phyloP scores from a whole-genome alignment of 495 filamentous ascomycete genomes.

The Daldinia concentrica region DNA sequence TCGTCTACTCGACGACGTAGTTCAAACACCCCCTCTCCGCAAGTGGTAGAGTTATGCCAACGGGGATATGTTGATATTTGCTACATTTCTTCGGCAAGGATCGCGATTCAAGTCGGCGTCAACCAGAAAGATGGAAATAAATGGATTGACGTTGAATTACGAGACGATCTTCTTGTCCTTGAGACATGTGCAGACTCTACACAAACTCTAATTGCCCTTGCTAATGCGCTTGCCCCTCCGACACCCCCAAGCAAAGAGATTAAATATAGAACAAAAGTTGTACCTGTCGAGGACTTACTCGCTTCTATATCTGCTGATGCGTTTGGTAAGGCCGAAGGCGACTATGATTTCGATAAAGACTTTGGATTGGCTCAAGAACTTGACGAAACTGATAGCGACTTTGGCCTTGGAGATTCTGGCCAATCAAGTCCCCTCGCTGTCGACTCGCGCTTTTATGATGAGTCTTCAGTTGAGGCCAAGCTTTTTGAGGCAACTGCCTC shows the following conservation, averaged over 20 bases:
- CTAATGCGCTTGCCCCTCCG: conserved; percentile 85
- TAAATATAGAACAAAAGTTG: conserved; percentile 87
- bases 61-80: conserved; percentile 86
- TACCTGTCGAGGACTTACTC: conserved; percentile 86
- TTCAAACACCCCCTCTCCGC: conserved; percentile 61
- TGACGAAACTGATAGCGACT: conserved; percentile 45
- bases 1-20: conserved; percentile 54
- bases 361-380: conserved; percentile 56
- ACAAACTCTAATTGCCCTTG: conserved; percentile 82
- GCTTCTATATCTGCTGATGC: conserved; percentile 89
- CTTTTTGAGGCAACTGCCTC: conserved; percentile 56
- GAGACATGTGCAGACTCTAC: conserved; percentile 98
- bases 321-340: conserved; percentile 67
- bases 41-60: conserved; percentile 70
- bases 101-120: conserved; percentile 63
- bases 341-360: conserved; percentile 66
- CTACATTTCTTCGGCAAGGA: conserved; percentile 80
- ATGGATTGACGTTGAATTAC: conserved; percentile 80
- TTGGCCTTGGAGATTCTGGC: conserved; percentile 47
- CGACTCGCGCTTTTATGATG: conserved; percentile 54
- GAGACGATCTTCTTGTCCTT: conserved; percentile 85
- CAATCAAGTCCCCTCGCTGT: conserved; percentile 50
- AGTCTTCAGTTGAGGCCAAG: conserved; percentile 46
- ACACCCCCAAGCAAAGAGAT: conserved; percentile 78
- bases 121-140: conserved; percentile 64